phyloP scores from a whole-genome alignment of 2,329 filamentous ascomycete genomes.

The Sclerotinia spermophila region DNA sequence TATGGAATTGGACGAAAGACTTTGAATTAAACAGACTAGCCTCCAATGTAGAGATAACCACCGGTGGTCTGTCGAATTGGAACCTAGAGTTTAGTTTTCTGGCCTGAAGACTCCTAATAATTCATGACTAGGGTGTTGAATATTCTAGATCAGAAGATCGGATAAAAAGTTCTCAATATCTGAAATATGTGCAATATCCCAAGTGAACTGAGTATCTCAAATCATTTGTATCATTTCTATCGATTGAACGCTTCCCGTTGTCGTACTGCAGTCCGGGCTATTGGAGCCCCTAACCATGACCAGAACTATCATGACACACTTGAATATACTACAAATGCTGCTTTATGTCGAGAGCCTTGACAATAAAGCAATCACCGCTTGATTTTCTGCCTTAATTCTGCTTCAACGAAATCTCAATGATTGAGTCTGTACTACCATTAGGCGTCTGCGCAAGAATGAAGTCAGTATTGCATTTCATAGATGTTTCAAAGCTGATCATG shows the following conservation, averaged over 20 bases:
- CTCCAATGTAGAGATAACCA: background rate
- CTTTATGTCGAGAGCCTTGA: background rate
- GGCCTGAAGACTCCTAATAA: background rate
- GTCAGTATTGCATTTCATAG: background rate
- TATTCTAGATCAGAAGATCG: background rate
- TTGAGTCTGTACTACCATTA: conserved; percentile 10
- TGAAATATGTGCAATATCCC: background rate
- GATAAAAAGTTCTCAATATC: background rate
- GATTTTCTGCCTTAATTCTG: background rate
- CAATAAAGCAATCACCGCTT: background rate
- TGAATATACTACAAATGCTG: background rate
- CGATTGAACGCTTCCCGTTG: background rate
- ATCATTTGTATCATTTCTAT: background rate
- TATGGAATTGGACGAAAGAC: background rate
- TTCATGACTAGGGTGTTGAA: background rate
- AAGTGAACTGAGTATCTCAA: background rate
- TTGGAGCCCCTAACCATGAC: background rate
- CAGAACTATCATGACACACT: background rate
- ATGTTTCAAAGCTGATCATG: background rate
- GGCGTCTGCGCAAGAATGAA: background rate
- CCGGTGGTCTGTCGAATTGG: background rate
- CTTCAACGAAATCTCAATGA: conserved; percentile 13
- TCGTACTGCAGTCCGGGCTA: background rate
- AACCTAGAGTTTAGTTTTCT: background rate
- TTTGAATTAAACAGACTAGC: background rate